These are phyloP conservation scores for Colletotrichum sojae DNA, from an alignment of 2,329 filamentous ascomycete genomes.

Conservation along the genomic window DNA sequence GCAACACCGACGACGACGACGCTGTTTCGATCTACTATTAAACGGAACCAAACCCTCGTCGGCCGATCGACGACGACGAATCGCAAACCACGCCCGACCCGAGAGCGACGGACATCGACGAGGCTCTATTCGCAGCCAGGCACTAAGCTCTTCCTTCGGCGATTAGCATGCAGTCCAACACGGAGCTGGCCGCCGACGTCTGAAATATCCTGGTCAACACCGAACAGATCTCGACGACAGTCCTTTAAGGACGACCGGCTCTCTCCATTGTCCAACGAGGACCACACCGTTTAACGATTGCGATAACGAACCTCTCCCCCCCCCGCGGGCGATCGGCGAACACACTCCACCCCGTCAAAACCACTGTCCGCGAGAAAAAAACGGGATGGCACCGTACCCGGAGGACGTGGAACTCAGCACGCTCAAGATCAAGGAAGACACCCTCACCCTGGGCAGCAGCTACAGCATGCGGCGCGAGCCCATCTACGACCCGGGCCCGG, in stretches of 20 bases:
- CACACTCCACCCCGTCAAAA: neutral
- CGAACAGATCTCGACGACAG: conserved; percentile 6
- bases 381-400: conserved; percentile 53
- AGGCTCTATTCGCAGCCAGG: conserved; percentile 3
- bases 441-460: conserved; percentile 63
- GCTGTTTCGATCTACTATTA: neutral
- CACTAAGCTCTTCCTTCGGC: conserved; percentile 1
- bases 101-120: neutral
- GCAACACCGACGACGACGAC: conserved; percentile 11
- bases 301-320: neutral
- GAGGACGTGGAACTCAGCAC: conserved; percentile 69
- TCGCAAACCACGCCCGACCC: neutral
- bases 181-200: conserved; percentile 24
- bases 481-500: conserved; percentile 56
- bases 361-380: conserved; percentile 25
- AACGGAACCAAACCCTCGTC: neutral
- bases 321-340: neutral
- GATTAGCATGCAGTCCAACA: conserved; percentile 31
- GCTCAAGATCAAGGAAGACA: conserved; percentile 72
- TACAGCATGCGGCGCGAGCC: conserved; percentile 68
- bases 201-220: conserved; percentile 12
- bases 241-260: too few relatives aligned
- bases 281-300: neutral
- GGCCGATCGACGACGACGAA: conserved; percentile 1
- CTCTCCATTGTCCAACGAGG: neutral